Evolutionary conservation across 108 stramenopile species (phyloP), one percentile per base, ranked within the genome.

Genomic region (Skeletonema costatum): DNA sequence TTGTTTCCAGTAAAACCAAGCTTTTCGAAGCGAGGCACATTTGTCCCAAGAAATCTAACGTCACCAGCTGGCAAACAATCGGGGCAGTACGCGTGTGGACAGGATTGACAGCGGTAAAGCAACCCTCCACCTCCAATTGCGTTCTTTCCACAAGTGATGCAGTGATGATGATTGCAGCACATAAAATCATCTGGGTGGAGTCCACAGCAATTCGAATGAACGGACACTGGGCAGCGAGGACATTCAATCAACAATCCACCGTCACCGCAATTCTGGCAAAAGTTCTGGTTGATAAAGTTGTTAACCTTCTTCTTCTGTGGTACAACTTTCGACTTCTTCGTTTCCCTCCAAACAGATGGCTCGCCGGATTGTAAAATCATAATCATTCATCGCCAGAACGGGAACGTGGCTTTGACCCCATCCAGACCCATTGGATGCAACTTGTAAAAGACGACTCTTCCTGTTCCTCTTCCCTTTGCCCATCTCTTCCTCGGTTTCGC

Each of bases 151-250:
- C 97, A 97, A 2, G 31, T 53, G 19, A 38, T 38, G 70, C 97
- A 97, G 33, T 65, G 68, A 83, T 97, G 97, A 62, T 97, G 97
- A 6, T 86, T 80, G 53, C 97, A 97, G 16, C 46, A 74, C n/a
- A 63, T 66, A 60, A 82, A 87, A 4, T 82, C 68, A 46, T 73
- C 64, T 60, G 70, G 65, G n/a, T 62, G 32, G 16, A 86, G 31
- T 17, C 87, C 89, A 68, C 65, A 76, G 70, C 90, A 88, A 13
- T 50, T 5, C 12, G 64, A 46, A 59, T 92, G 92, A 1, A 83
- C 71, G 32, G 82, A 84, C 9, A 83, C 51, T 5, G 92, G 92
- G 67, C 92, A 92, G 12, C 74, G 63, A 29, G 89, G 85, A 67
- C 95, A 96, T 38, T 76, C 75, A 35, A 93, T 74, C n/a, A 96